Conservation (phyloP, 768 basidiomycete species). For the Sarcodon sp. region DNA sequence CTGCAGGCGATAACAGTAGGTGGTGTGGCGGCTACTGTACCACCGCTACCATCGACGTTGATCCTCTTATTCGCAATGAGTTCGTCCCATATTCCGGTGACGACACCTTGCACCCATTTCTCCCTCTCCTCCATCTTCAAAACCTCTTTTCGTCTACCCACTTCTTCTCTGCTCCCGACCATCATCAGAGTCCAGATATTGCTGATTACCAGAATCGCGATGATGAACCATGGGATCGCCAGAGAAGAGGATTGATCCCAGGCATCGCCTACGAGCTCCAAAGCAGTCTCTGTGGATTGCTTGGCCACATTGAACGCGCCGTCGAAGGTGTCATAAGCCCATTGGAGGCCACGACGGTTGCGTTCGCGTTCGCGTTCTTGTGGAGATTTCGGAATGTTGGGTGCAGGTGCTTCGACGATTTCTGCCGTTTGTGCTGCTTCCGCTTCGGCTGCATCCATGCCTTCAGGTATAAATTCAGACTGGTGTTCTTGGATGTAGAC, state of each 20-base stretch:
- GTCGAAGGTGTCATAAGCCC: constrained; percentile 81
- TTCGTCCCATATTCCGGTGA: constrained; percentile 65
- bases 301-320: constrained; percentile 62
- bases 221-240: constrained; percentile 61
- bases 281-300: constrained; percentile 55
- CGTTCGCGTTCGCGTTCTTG: constrained; percentile 58
- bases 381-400: constrained; percentile 22
- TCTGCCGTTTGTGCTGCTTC: constrained; percentile 35
- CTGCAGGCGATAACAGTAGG: constrained; percentile 2
- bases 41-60: background rate
- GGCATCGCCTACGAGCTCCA: constrained; percentile 68
- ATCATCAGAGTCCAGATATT: constrained; percentile 59
- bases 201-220: constrained; percentile 59
- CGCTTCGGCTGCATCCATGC: constrained; percentile 37
- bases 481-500: constrained; percentile 83
- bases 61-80: constrained; percentile 32
- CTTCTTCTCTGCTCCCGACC: constrained; percentile 35
- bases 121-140: constrained; percentile 54
- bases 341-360: constrained; percentile 64
- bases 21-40: constrained; percentile 1
- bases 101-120: constrained; percentile 61
- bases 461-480: constrained; percentile 81
- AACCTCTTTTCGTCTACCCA: constrained; percentile 30
- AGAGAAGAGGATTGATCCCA: constrained; percentile 70
- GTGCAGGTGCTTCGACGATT: constrained; percentile 13